These are phyloP conservation scores for Trematosphaeria pertusa DNA, from an alignment of 2,329 filamentous ascomycete genomes.

Conservation along the genomic window DNA sequence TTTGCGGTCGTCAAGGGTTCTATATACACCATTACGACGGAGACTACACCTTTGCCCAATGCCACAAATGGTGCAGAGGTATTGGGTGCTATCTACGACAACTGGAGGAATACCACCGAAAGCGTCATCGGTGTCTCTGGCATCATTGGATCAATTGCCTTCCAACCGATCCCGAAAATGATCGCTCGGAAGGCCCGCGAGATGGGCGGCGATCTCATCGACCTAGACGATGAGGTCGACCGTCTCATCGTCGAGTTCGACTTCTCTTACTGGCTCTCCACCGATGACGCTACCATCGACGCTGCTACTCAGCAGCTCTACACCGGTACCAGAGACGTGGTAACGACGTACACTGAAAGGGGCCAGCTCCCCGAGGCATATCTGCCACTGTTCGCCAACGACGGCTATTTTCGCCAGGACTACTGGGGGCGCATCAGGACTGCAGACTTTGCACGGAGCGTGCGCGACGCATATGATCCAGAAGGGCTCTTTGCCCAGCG, in stretches of 20 bases:
- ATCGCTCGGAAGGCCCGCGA: constrained; percentile 29
- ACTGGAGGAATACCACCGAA: constrained; percentile 32
- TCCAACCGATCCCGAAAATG: constrained; percentile 35
- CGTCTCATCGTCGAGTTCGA: constrained; percentile 54
- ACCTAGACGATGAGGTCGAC: constrained; percentile 49
- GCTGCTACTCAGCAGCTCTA: constrained; percentile 47
- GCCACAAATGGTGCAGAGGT: constrained; percentile 26
- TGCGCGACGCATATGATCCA: constrained; percentile 49
- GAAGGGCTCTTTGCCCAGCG: constrained; percentile 49
- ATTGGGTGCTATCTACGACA: constrained; percentile 24
- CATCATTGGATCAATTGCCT: constrained; percentile 34
- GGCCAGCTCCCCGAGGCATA: constrained; percentile 50
- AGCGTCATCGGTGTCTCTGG: constrained; percentile 25
- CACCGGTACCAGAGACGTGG: constrained; percentile 42
- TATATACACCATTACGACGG: constrained; percentile 39
- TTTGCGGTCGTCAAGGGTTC: constrained; percentile 36
- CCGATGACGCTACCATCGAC: constrained; percentile 48
- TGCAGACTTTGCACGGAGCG: constrained; percentile 38
- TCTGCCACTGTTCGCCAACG: constrained; percentile 56
- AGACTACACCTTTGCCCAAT: constrained; percentile 31
- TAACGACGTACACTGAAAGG: constrained; percentile 42
- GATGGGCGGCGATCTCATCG: constrained; percentile 42
- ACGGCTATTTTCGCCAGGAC: constrained; percentile 53
- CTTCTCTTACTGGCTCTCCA: constrained; percentile 46
- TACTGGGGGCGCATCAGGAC: constrained; percentile 51